Evolutionary conservation across 2,329 filamentous ascomycete species (phyloP), one percentile per base, ranked within the genome.

Genomic region (Ceratocystis cubensis): DNA sequence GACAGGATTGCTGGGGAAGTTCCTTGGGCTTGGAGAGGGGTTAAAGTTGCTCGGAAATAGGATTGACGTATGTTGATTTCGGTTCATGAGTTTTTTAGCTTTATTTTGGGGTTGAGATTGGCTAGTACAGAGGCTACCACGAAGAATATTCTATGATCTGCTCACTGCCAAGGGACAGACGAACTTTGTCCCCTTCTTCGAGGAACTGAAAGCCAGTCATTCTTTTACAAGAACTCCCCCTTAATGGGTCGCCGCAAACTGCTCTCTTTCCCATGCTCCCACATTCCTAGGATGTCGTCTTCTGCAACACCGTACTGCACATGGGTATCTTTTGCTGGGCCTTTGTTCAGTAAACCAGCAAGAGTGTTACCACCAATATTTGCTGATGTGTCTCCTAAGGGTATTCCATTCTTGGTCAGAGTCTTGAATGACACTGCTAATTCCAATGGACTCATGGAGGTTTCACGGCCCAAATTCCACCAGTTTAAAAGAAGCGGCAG

Each of bases 31-130:
- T 15, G 10, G 2, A 56, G 20, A 25, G 1, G 5, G 3, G 50
- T 28, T 20, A 33, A 8, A 56, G 25, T 25, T 1, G 25, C 50
- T n/a, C 4, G 30, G 10, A 57, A 57, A 57, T 57, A 28, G 25
- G 53, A 57, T 57, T 57, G 22, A 15, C 53, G 25, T 57, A 28
- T 57, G 22, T 57, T 57, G 53, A 57, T 57, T 28, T 57, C 53
- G 53, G 53, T 57, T 57, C 22, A 33, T 33, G 17, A 28, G 53
- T 57, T 17, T 20, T 53, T n/a, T 53, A 10, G 22, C 10, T 53
- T 20, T 53, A 8, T 20, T 28, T 17, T 57, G 22, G 53, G 17
- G 22, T 30, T 57, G 53, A 57, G 53, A 57, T 57, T 57, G 22
- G 1, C 13, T 17, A 17, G 53, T 57, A 25, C 30, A 28, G 48